Base-by-base conservation (phyloP, 192 early-diverging fungal genomes). In the Funneliformis geosporum region DNA sequence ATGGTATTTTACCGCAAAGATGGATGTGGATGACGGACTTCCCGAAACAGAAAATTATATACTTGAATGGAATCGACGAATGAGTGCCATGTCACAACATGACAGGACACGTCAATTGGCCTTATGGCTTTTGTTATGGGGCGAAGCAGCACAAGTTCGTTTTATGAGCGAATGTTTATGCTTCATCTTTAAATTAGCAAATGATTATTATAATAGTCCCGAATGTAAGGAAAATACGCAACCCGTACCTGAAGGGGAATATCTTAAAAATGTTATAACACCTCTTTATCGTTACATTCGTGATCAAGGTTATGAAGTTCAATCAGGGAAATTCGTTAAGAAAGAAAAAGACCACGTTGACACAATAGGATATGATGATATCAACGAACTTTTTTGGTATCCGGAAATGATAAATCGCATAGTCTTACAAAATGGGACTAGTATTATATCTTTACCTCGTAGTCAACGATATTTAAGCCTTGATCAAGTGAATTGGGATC, bases 381-480 rank as follows among this genome's bases (percentile, higher is more conserved):
- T 95, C 77, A 96, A 96, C 82, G 92, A 96, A 79, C 81, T 92
- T 38, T 96, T 96, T 84, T 95, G 94, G 94, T 85, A 87, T 50
- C 87, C 90, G 14, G 89, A 91, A 73, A 86, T 86, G 8, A 88
- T 96, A 75, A 85, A 86, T 28, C 82, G 82, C 43, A 89, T 92
- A 64, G 80, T 82, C 42, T 75, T 88, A 11, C 79, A 82, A 25
- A 83, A 93, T 18, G 88, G 88, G 79, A 90, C 88, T 12, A 78
- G 84, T 27, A 80, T 96, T 50, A 91, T 93, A 80, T 87, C 87
- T 60, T 73, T 91, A 8, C 86, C 90, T 12, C 84, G 88, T 18
- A 80, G 85, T 25, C 90, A 92, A 78, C 86, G 94, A 71, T 96
- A 91, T 85, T 64, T 73, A 5, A 84, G 82, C 8, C 83, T 96